Conservation (phyloP, 2,329 filamentous ascomycete species). For the Elsinoe fawcettii region DNA sequence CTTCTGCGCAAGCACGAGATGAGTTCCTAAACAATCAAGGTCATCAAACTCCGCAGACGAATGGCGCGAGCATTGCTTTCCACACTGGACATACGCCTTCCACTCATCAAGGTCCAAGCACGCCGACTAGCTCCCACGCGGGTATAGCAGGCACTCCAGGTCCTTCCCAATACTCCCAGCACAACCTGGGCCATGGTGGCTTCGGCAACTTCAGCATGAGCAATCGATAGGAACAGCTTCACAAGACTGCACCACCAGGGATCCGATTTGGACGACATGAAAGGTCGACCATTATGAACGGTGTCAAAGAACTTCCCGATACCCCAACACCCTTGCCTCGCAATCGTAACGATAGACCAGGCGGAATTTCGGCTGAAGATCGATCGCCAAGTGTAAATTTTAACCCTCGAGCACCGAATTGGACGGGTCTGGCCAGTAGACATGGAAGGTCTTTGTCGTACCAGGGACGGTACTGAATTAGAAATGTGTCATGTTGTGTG, state of each 20-base stretch:
- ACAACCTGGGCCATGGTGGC: slow-evolving; percentile 13
- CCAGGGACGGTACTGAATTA: not conserved
- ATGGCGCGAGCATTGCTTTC: slow-evolving; percentile 24
- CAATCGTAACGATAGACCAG: not conserved
- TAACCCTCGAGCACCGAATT: not conserved
- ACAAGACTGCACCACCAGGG: not conserved
- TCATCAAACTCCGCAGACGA: slow-evolving; percentile 39
- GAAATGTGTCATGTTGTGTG: not conserved
- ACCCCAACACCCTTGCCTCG: not conserved
- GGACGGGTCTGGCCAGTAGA: not conserved
- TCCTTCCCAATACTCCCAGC: slow-evolving; percentile 15
- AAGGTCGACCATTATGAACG: not conserved
- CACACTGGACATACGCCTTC: slow-evolving; percentile 32
- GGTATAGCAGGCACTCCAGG: slow-evolving; percentile 34
- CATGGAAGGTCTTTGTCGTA: not conserved
- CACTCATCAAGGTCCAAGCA: slow-evolving; percentile 51
- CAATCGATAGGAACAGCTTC: slow-evolving; percentile 12
- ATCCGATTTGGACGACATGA: not conserved
- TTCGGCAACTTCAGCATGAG: slow-evolving; percentile 16
- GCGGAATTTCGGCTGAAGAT: not conserved
- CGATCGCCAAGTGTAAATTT: not conserved
- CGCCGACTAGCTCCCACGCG: slow-evolving; percentile 52
- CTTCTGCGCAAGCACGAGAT: slow-evolving; percentile 46
- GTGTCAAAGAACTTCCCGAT: not conserved
- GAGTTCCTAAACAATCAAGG: slow-evolving; percentile 28